Conservation (phyloP, 2,329 filamentous ascomycete species). For the Ampelomyces quisqualis region DNA sequence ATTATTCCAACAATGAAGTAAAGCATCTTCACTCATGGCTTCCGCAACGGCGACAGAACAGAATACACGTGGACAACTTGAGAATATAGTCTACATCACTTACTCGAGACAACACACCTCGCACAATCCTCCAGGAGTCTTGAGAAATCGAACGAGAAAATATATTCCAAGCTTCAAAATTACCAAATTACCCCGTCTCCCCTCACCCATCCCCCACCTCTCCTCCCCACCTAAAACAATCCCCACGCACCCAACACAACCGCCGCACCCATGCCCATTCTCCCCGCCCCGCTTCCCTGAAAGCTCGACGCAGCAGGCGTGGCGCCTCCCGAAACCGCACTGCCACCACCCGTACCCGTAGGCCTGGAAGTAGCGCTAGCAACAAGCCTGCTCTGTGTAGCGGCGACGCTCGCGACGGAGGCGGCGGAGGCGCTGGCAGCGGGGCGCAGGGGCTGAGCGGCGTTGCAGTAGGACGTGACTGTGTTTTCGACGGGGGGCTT, state of each 20-base stretch:
- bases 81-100: too few relatives aligned
- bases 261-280: constrained; percentile 23
- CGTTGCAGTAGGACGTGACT: constrained; percentile 45
- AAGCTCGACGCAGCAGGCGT: constrained; percentile 5
- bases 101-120: too few relatives aligned
- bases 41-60: too few relatives aligned
- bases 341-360: constrained; percentile 1
- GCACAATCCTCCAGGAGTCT: too few relatives aligned
- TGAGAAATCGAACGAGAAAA: too few relatives aligned
- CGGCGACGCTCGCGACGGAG: constrained; percentile 21
- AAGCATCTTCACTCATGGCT: too few relatives aligned
- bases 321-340: constrained; percentile 3
- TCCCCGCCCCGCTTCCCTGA: constrained; percentile 4
- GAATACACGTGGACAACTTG: too few relatives aligned
- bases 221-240: constrained; percentile 16
- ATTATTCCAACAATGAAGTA: too few relatives aligned
- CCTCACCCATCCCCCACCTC: not conserved
- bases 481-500: constrained; percentile 37
- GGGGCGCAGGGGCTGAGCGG: constrained; percentile 42
- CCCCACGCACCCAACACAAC: constrained; percentile 24
- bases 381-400: constrained; percentile 15
- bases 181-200: not conserved
- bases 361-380: constrained; percentile 1
- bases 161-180: not conserved
- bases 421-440: constrained; percentile 21